phyloP scores from a whole-genome alignment of 2,329 filamentous ascomycete genomes.

The Fusarium sp. region DNA sequence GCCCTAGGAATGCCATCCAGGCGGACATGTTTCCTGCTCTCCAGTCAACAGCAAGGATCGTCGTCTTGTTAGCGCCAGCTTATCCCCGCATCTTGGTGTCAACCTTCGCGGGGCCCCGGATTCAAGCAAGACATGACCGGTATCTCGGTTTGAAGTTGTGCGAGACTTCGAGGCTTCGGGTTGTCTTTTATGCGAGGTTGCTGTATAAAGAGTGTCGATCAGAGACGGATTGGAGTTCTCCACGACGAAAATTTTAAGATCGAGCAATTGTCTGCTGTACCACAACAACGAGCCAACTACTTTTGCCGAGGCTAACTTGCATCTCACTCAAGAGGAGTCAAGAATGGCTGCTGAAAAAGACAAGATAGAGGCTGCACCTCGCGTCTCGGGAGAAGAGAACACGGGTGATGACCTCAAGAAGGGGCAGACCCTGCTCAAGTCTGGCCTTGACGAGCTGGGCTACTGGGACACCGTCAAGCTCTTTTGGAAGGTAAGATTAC shows the following conservation, averaged over 20 bases:
- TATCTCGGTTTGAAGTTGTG: neutral
- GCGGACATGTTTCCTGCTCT: neutral
- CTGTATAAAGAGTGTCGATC: neutral
- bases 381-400: neutral
- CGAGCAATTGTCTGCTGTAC: neutral
- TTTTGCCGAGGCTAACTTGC: neutral
- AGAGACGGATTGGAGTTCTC: neutral
- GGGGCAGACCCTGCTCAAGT: neutral
- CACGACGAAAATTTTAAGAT: neutral
- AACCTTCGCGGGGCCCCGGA: neutral
- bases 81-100: neutral
- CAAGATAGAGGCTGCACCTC: neutral
- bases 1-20: neutral
- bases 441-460: slow-evolving; percentile 5
- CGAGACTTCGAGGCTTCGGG: slow-evolving; percentile 1
- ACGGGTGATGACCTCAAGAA: neutral
- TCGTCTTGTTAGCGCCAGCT: neutral
- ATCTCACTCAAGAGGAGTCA: neutral
- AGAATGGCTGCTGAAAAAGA: neutral
- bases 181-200: neutral
- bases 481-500: slow-evolving; percentile 5
- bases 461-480: slow-evolving; percentile 4
- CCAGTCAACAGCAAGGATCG: neutral
- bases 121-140: neutral
- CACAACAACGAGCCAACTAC: neutral